phyloP scores from a whole-genome alignment of 371 early-diverging fungal genomes.

The Actinomortierella wolfii region DNA sequence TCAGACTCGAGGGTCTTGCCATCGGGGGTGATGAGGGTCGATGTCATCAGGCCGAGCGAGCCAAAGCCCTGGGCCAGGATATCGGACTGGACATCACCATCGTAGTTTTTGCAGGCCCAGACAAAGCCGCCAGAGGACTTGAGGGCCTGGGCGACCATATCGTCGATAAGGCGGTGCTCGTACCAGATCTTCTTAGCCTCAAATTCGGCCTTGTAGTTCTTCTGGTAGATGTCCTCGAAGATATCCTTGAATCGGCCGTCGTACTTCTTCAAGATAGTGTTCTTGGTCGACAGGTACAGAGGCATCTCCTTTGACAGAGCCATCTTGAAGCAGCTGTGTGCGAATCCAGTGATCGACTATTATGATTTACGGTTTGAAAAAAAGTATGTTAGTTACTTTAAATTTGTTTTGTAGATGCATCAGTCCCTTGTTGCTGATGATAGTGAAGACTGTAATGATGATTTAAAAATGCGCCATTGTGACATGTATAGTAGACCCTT shows the following conservation, averaged over 20 bases:
- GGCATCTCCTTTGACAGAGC: constrained; percentile 87
- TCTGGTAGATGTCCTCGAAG: constrained; percentile 88
- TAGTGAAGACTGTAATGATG: no score
- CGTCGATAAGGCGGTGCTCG: constrained; percentile 97
- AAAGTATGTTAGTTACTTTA: background rate
- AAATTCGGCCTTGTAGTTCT: constrained; percentile 71
- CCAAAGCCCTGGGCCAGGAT: constrained; percentile 94
- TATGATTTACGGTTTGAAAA: background rate
- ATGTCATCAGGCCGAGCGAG: constrained; percentile 95
- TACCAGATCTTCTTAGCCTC: constrained; percentile 88
- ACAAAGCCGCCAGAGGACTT: constrained; percentile 95
- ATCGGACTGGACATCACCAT: constrained; percentile 95
- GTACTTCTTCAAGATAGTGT: constrained; percentile 96
- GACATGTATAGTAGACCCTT: no score
- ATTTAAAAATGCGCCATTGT: no score
- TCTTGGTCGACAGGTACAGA: constrained; percentile 95
- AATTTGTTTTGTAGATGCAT: no score
- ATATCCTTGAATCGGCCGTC: constrained; percentile 99
- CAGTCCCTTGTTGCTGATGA: no score
- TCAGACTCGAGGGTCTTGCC: constrained; percentile 95
- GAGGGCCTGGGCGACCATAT: constrained; percentile 97
- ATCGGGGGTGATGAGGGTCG: constrained; percentile 93
- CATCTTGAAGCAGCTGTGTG: constrained; percentile 92
- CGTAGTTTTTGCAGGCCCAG: constrained; percentile 97
- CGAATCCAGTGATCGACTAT: constrained; percentile 90